Conservation (phyloP, 306 rosid genomes). For the Cajanus cajan region DNA sequence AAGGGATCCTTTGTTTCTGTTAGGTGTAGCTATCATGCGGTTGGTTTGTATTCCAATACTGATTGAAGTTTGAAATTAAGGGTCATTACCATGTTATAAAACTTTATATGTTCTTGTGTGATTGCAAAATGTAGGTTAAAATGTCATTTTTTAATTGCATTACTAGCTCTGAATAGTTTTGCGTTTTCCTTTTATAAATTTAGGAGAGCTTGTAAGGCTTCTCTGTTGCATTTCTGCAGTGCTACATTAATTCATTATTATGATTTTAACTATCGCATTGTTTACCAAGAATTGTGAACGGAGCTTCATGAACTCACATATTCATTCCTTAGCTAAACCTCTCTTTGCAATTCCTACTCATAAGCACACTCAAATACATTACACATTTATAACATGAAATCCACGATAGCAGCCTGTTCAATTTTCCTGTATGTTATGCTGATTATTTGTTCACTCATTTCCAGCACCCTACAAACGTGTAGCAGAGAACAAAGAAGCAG, state of each 20-base stretch:
- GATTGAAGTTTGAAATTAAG: constrained; percentile 10
- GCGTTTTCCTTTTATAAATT: not conserved
- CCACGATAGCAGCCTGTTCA: not conserved
- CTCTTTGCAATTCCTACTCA: not conserved
- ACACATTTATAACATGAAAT: not conserved
- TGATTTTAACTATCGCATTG: not conserved
- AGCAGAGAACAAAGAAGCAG: not conserved
- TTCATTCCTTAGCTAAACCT: not conserved
- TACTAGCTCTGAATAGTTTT: not conserved
- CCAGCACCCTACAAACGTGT: not conserved
- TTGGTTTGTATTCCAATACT: not conserved
- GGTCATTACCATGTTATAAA: not conserved
- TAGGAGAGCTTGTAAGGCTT: not conserved
- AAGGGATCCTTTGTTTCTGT: not conserved
- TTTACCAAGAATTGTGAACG: not conserved
- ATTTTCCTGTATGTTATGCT: not conserved
- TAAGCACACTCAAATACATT: not conserved
- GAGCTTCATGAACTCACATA: not conserved
- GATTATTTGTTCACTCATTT: not conserved
- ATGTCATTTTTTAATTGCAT: not conserved
- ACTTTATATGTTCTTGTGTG: not conserved
- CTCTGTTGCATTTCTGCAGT: not conserved
- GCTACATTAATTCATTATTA: not conserved
- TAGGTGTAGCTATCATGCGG: not conserved
- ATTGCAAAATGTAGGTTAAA: not conserved